Conservation (phyloP, 2,329 filamentous ascomycete species). For the Lecanicillium sp. region DNA sequence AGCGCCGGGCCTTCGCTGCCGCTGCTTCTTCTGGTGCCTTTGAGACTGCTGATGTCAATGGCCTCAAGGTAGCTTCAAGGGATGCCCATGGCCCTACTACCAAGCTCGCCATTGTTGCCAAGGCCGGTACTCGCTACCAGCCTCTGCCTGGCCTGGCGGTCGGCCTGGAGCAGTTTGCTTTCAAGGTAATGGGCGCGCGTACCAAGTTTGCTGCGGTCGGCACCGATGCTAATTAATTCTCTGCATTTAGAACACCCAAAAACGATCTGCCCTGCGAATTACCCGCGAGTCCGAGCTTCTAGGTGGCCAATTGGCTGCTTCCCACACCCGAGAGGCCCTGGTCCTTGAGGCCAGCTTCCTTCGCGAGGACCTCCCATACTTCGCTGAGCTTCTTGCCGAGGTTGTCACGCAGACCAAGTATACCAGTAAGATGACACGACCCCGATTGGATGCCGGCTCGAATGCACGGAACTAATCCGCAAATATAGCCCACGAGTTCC, state of each 20-base stretch:
- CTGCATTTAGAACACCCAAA: slow-evolving; percentile 64
- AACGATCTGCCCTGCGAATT: slow-evolving; percentile 86
- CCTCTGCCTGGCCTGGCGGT: slow-evolving; percentile 81
- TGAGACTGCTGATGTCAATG: slow-evolving; percentile 76
- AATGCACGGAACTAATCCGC: slow-evolving; percentile 9
- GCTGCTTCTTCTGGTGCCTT: slow-evolving; percentile 66
- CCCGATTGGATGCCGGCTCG: not conserved
- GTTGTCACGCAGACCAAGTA: slow-evolving; percentile 85
- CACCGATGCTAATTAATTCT: not conserved
- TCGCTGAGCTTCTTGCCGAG: slow-evolving; percentile 90
- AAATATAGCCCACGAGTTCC: slow-evolving; percentile 71
- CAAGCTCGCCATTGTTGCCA: slow-evolving; percentile 83
- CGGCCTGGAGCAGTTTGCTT: slow-evolving; percentile 90
- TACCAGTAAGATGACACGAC: slow-evolving; percentile 47
- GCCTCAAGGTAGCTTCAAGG: slow-evolving; percentile 87
- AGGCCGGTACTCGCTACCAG: slow-evolving; percentile 92
- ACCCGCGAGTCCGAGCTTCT: slow-evolving; percentile 92
- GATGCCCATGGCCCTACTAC: slow-evolving; percentile 84
- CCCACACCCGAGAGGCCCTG: slow-evolving; percentile 88
- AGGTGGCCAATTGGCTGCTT: slow-evolving; percentile 78
- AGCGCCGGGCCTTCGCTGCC: slow-evolving; percentile 52
- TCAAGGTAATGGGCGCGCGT: no score
- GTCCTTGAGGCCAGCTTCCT: slow-evolving; percentile 93
- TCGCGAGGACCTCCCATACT: slow-evolving; percentile 92
- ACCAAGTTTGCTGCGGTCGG: no score